Evolutionary conservation across 768 basidiomycete species (phyloP).

Genomic region (Chalciporus sphaerocephalus): DNA sequence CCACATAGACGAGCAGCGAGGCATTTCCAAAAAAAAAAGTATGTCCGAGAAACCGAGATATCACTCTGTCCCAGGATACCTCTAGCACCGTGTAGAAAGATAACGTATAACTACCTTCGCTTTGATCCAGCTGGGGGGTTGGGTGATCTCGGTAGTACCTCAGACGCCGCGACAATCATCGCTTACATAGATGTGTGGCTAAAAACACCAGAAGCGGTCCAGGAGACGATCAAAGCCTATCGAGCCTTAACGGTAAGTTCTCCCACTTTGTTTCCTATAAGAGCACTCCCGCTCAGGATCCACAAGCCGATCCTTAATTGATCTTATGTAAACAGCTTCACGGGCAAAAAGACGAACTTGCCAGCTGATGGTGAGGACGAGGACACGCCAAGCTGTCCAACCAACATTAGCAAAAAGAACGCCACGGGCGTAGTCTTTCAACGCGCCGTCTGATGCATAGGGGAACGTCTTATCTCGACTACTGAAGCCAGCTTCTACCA

Average conservation of each 20-base stretch:
- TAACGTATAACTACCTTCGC: not conserved
- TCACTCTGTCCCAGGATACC: too few species aligned
- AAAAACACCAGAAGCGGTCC: too few species aligned
- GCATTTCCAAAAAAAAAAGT: not conserved
- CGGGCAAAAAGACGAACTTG: too few species aligned
- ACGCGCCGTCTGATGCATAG: slow-evolving; percentile 51
- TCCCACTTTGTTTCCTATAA: too few species aligned
- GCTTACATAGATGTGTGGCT: too few species aligned
- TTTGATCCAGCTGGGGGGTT: slow-evolving; percentile 1
- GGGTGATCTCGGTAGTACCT: not conserved
- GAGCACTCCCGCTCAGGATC: slow-evolving; percentile 54
- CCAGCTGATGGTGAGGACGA: slow-evolving; percentile 69
- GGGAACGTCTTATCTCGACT: slow-evolving; percentile 73
- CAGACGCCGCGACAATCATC: not conserved
- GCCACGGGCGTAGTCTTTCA: slow-evolving; percentile 75
- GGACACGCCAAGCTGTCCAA: slow-evolving; percentile 73
- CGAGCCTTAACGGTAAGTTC: too few species aligned
- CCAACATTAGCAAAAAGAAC: slow-evolving; percentile 75
- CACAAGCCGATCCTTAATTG: slow-evolving; percentile 78
- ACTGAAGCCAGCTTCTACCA: slow-evolving; percentile 44
- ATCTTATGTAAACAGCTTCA: too few species aligned
- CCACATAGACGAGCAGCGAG: too few species aligned
- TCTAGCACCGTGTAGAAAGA: too few species aligned
- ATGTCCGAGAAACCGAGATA: too few species aligned
- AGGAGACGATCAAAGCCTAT: too few species aligned